These are phyloP conservation scores for Chlorella sp. DNA, from an alignment of 139 green algal species.

Conservation along the genomic window DNA sequence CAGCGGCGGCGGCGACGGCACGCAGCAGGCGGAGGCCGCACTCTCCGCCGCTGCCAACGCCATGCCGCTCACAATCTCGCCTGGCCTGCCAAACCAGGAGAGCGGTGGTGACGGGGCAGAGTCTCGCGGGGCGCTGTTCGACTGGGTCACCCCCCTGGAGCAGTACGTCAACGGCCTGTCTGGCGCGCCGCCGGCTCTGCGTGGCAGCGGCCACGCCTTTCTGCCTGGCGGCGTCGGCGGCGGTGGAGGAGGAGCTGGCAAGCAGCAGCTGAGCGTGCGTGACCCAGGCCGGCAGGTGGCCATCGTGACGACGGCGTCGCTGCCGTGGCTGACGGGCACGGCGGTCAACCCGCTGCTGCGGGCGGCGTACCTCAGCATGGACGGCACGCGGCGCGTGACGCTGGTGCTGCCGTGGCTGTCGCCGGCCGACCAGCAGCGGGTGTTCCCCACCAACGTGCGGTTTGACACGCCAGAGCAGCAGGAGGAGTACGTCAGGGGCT, in stretches of 20 bases:
- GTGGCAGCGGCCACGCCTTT: too few relatives aligned
- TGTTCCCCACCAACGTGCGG: constrained; percentile 79
- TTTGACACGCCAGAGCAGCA: constrained; percentile 28
- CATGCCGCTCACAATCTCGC: too few relatives aligned
- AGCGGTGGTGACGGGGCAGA: too few relatives aligned
- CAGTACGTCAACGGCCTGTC: constrained; percentile 36
- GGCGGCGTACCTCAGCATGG: constrained; percentile 86
- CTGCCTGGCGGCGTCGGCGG: too few relatives aligned
- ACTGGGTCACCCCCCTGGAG: constrained; percentile 26
- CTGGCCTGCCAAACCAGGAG: too few relatives aligned
- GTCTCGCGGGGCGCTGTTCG: background rate
- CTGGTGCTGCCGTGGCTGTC: constrained; percentile 70
- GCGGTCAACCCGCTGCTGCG: constrained; percentile 96
- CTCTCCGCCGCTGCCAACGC: too few relatives aligned
- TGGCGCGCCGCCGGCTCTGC: too few relatives aligned
- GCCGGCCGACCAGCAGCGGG: constrained; percentile 74
- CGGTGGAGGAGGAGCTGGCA: constrained; percentile 10
- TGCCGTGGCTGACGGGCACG: constrained; percentile 99
- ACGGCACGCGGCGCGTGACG: constrained; percentile 53
- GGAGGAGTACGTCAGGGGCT: constrained; percentile 82
- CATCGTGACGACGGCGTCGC: constrained; percentile 94
- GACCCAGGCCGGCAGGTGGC: constrained; percentile 79
- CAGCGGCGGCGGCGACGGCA: too few relatives aligned
- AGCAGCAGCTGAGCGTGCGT: constrained; percentile 40
- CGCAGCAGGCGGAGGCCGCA: too few relatives aligned